Base-by-base conservation (phyloP, 116 monocot genomes). In the Zostera marina region DNA sequence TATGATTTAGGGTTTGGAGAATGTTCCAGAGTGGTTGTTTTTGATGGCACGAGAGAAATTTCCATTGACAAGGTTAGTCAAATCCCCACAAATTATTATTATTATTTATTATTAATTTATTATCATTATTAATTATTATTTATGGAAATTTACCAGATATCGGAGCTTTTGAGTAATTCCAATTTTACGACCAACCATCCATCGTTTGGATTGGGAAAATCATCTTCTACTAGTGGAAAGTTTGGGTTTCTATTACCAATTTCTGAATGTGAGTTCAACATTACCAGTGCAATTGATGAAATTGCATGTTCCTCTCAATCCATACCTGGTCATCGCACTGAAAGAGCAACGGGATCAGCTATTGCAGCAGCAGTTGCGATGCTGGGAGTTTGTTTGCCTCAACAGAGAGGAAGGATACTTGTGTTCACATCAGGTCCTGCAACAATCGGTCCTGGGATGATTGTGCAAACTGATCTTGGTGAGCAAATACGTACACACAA, bases 361-460 rank as follows among this genome's bases (percentile, higher is more conserved):
- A 81, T 98, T 59, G 77, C 98, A 15, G 65, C 67, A 47, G 59
- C 91, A n/a, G 55, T 83, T n/a, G 86, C 86, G 11, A 79, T 98
- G 69, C 66, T 98, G 54, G 89, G 90, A 70, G 79, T 72, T 45
- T 90, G 60, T 52, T 66, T 49, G n/a, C 63, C 72, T n/a, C 54
- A 47, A 58, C 52, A 47, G 15, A 80, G 96, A 13, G 85, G 78
- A 14, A 73, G 98, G 14, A 67, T 98, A 39, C 76, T 98, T 76
- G 83, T 98, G 14, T 98, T 98, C 51, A 86, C 83, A 26, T 86
- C 91, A 42, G 98, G 98, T 22, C 83, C 81, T 53, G 76, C 81
- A 52, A 90, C 98, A 41, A 58, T 41, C 46, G 98, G 98, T 12
- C 98, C 98, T 4, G 98, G 98, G 42, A 80, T 68, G 76, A 67